Evolutionary conservation across 108 stramenopile species (phyloP).

Genomic region (Cyclotella sp.): DNA sequence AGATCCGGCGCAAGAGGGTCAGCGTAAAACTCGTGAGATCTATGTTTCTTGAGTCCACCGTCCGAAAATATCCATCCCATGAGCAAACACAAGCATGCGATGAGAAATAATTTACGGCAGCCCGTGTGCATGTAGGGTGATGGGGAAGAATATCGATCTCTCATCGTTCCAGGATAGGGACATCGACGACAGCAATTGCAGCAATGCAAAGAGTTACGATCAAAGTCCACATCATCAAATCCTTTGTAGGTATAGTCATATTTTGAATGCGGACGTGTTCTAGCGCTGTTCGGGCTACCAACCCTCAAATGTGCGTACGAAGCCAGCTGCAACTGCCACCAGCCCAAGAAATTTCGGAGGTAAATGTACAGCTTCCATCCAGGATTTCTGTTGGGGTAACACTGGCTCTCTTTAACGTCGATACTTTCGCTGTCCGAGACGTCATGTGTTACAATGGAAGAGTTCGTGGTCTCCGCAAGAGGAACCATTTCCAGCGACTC

Average conservation of each 20-base stretch:
- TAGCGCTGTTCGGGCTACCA: background rate
- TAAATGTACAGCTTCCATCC: slow-evolving; percentile 6
- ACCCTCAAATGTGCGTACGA: background rate
- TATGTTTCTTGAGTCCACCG: slow-evolving; percentile 37
- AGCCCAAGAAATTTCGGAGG: slow-evolving; percentile 6
- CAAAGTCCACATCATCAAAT: slow-evolving; percentile 41
- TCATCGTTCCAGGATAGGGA: background rate
- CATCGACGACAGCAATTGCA: background rate
- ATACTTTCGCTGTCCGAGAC: background rate
- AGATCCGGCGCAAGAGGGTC: slow-evolving; percentile 30
- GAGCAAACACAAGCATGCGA: slow-evolving; percentile 25
- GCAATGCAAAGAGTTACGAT: slow-evolving; percentile 17
- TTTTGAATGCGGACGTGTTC: background rate
- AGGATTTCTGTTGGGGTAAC: background rate
- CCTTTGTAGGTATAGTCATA: slow-evolving; percentile 18
- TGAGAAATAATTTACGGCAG: slow-evolving; percentile 33
- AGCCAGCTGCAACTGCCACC: slow-evolving; percentile 6
- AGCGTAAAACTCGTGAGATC: slow-evolving; percentile 1
- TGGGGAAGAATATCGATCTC: background rate
- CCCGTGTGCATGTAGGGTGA: slow-evolving; percentile 20
- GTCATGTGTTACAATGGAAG: background rate
- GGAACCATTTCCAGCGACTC: slow-evolving; percentile 12
- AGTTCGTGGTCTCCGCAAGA: slow-evolving; percentile 1
- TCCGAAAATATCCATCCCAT: slow-evolving; percentile 35
- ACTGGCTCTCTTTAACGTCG: background rate